phyloP scores from a whole-genome alignment of 345 rosid genomes.

The Eucalyptus decipiens region DNA sequence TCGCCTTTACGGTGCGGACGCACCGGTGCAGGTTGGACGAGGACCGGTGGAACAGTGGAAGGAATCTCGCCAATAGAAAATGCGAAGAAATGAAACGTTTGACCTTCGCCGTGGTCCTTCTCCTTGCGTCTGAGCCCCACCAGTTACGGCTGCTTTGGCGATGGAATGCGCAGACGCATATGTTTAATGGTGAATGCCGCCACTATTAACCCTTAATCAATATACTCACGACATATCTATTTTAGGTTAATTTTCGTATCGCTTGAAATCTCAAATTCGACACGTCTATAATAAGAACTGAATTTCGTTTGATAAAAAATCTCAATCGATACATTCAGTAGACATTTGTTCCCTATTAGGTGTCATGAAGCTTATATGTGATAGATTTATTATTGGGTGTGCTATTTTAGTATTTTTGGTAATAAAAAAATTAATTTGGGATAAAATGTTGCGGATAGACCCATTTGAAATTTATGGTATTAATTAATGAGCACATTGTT shows the following conservation, averaged over 20 bases:
- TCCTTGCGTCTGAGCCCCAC: not conserved
- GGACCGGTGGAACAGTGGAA: not conserved
- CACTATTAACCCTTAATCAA: not conserved
- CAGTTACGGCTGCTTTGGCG: not conserved
- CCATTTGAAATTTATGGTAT: not conserved
- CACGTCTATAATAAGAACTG: fast-evolving
- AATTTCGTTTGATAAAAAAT: not conserved
- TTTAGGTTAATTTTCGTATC: not conserved
- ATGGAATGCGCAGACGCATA: not conserved
- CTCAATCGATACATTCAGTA: fast-evolving
- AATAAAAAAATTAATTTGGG: not conserved
- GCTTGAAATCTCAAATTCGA: not conserved
- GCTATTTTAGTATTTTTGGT: not conserved
- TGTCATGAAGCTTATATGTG: not conserved
- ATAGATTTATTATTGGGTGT: not conserved
- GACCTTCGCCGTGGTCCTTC: not conserved
- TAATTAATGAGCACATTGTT: not conserved
- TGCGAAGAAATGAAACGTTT: not conserved
- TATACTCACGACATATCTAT: not conserved
- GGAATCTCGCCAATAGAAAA: not conserved
- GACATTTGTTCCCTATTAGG: not conserved
- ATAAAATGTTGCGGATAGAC: not conserved
- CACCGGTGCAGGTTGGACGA: not conserved
- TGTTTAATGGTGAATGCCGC: not conserved
- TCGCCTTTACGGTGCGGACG: not conserved